Base-by-base conservation (phyloP, 2,329 filamentous ascomycete genomes). In the Cytospora paraplurivora region DNA sequence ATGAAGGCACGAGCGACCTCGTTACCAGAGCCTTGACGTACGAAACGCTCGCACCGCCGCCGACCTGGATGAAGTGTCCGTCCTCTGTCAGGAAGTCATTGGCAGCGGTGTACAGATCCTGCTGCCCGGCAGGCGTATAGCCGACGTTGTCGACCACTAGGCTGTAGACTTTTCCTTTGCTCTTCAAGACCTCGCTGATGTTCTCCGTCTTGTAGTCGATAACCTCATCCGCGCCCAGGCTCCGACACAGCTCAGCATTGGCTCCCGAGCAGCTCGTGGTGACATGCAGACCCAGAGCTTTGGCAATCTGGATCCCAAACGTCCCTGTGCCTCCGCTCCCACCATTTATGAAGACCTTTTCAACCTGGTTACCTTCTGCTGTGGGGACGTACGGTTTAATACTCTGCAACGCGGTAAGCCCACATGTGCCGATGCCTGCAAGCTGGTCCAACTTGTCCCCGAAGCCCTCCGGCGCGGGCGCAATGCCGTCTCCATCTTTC, bases 331-430 rank as follows among this genome's bases (percentile, higher is more conserved):
- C 87, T 11, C 88, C 88, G 7, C 81, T 85, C 0, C 86, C 86
- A 13, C 86, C 87, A 67, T 89, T 89, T 72, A 89, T 82, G 69
- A 89, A 85, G 8, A 90, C 78, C 68, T 79, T 82, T 58, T 83
- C 79, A n/a, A 82, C 83, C 61, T 52, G 34, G 11, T 54, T 41
- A 6, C 35, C 51, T n/a, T 21, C 35, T 15, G 7, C 38, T 27
- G 3, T 12, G 0, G 52, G 13, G 5, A 82, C 78, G 62, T 79
- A 72, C 1, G 78, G 77, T n/a, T 82, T 71, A 32, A 85, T 74
- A 37, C 73, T 70, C 69, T 83, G 79, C 65, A 79, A 81, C 4
- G 81, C 79, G 3, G 82, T 82, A 65, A 78, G 69, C 1, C 75
- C 82, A 0, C 80, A 80, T 2, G 80, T 77, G 1, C 77, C 79